Evolutionary conservation across 768 basidiomycete genomes (phyloP).

Genomic region (Pisolithus tinctorius): DNA sequence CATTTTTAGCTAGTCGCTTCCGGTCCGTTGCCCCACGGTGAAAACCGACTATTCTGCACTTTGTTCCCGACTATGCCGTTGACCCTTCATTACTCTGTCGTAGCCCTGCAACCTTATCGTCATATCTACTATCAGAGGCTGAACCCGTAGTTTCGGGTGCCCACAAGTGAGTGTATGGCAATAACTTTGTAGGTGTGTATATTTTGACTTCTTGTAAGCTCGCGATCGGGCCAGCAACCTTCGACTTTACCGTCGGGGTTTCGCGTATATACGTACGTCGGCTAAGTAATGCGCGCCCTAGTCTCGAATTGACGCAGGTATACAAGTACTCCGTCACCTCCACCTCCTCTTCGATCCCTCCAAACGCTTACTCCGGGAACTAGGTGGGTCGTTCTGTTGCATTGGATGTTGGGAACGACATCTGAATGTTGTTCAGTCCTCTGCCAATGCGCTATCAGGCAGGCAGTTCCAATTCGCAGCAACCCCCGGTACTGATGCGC

Average conservation of each 20-base stretch:
- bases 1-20: background rate
- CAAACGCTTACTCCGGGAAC: slow-evolving; percentile 27
- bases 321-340: slow-evolving; percentile 13
- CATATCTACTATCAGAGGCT: slow-evolving; percentile 21
- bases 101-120: slow-evolving; percentile 29
- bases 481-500: background rate
- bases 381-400: slow-evolving; percentile 13
- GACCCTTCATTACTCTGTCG: slow-evolving; percentile 9
- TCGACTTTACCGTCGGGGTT: slow-evolving; percentile 20
- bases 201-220: slow-evolving; percentile 1
- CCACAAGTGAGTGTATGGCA: slow-evolving; percentile 14
- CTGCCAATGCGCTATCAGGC: background rate
- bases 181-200: background rate
- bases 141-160: slow-evolving; percentile 4
- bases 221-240: slow-evolving; percentile 4
- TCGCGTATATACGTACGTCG: slow-evolving; percentile 15
- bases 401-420: too few relatives aligned
- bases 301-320: background rate
- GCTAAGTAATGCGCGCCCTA: background rate
- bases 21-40: background rate
- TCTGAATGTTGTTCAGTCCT: background rate
- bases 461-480: background rate
- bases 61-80: background rate
- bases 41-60: background rate
- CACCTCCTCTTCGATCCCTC: slow-evolving; percentile 12